A percentile compares a stretch with the other conserved stretches of the same genome.
phyloP scores from a whole-genome alignment of 2,329 filamentous ascomycete species.

The Drechslerella coelobrocha region DNA sequence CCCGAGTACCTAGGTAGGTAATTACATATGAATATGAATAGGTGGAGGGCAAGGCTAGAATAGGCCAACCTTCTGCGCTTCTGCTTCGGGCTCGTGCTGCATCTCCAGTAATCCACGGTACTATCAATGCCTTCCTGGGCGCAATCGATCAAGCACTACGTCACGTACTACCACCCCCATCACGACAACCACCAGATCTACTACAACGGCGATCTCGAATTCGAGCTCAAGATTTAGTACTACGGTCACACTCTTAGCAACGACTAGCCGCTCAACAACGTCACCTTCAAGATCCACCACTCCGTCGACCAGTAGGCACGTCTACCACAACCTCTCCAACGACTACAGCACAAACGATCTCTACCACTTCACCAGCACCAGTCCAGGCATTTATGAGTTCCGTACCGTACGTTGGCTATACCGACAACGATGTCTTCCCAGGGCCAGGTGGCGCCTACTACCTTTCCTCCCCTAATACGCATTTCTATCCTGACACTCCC shows the following conservation, averaged over 20 bases:
- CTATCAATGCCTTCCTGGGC: slow-evolving; percentile 13
- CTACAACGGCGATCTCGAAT: background rate
- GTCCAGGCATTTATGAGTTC: slow-evolving; percentile 59
- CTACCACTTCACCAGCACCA: too few species aligned
- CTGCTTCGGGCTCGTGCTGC: slow-evolving; percentile 19
- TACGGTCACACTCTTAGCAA: too few species aligned
- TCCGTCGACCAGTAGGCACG: slow-evolving; percentile 5
- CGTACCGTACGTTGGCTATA: slow-evolving; percentile 65
- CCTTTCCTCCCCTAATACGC: slow-evolving; percentile 66
- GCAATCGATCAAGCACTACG: background rate
- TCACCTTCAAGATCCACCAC: slow-evolving; percentile 9
- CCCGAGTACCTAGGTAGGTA: too few species aligned
- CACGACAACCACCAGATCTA: slow-evolving; percentile 2
- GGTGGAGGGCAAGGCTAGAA: slow-evolving; percentile 26
- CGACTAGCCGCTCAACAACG: too few species aligned
- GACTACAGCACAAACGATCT: too few species aligned
- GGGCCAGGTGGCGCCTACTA: slow-evolving; percentile 64
- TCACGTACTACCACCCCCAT: background rate
- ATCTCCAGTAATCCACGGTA: slow-evolving; percentile 21
- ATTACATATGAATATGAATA: too few species aligned
- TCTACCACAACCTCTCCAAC: slow-evolving; percentile 13
- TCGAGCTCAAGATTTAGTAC: background rate
- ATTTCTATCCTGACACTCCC: slow-evolving; percentile 66
- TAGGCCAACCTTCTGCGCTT: slow-evolving; percentile 4
- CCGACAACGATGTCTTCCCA: slow-evolving; percentile 65